Evolutionary conservation across 2,329 filamentous ascomycete genomes (phyloP).

Genomic region (Phaeosphaeriaceae sp.): DNA sequence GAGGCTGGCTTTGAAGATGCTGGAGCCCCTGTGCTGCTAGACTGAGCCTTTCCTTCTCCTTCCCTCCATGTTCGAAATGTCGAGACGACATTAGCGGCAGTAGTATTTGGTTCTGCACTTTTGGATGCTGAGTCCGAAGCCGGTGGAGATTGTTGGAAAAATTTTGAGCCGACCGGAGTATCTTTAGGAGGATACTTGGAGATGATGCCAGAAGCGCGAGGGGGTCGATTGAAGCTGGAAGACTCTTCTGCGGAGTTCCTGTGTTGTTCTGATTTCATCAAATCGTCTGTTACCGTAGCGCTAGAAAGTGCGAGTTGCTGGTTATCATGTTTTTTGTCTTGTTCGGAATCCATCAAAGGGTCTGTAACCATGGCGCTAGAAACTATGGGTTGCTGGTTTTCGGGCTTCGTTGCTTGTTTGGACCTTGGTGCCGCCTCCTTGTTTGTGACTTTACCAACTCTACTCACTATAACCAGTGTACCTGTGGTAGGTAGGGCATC

Average conservation of each 20-base stretch:
- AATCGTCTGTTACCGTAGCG: too few species aligned
- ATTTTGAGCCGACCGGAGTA: background rate
- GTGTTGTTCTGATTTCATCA: too few species aligned
- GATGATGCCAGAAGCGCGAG: too few species aligned
- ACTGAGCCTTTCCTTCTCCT: background rate
- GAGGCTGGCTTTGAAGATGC: background rate
- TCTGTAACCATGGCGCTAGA: background rate
- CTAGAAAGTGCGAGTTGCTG: too few species aligned
- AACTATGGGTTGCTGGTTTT: background rate
- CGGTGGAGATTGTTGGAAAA: background rate
- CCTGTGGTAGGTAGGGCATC: background rate
- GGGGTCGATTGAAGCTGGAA: too few species aligned
- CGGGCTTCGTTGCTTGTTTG: background rate
- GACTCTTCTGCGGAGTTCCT: too few species aligned
- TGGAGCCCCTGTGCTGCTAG: background rate
- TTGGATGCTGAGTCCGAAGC: background rate
- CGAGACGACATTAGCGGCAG: background rate
- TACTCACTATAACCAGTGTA: background rate
- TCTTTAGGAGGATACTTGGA: too few species aligned
- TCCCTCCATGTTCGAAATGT: background rate
- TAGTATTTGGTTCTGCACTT: background rate
- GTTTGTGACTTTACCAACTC: background rate
- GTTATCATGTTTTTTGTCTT: too few species aligned
- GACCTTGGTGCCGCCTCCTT: background rate
- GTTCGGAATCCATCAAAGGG: background rate